phyloP scores from a whole-genome alignment of 257 asterid species.

The Nicotiana tabacum region DNA sequence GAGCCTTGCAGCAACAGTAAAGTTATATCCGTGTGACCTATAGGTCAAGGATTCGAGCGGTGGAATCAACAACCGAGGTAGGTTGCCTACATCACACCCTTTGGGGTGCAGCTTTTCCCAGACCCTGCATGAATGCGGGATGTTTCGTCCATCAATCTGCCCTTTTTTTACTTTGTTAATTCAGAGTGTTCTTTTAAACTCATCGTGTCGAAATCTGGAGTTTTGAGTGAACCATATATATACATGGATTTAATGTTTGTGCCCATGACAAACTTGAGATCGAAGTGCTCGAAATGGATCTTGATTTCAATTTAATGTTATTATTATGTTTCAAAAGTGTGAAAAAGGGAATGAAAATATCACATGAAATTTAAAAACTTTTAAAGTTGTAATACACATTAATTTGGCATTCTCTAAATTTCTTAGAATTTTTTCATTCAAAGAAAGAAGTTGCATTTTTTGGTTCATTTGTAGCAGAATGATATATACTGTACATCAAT shows the following conservation, averaged over 20 bases:
- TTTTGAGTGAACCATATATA: not conserved
- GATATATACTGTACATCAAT: not conserved
- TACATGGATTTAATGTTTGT: not conserved
- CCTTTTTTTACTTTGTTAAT: not conserved
- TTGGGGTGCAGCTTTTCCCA: no score
- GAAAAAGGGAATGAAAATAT: not conserved
- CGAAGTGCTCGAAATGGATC: not conserved
- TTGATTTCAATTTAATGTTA: not conserved
- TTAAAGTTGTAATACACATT: not conserved
- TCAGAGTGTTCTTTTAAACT: not conserved
- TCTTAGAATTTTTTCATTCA: not conserved
- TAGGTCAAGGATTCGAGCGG: no score
- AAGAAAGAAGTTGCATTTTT: not conserved
- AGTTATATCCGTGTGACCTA: no score
- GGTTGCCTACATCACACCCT: no score
- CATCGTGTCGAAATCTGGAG: not conserved
- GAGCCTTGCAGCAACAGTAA: no score
- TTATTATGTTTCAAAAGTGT: not conserved
- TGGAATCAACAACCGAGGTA: no score
- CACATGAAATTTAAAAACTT: not conserved
- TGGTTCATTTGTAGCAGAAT: no score
- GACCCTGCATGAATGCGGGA: no score
- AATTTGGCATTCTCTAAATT: not conserved
- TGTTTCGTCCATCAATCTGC: no score
- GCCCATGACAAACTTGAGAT: not conserved